A percentile compares a stretch with the other conserved stretches of the same genome.
phyloP scores from a whole-genome alignment of 768 basidiomycete genomes.

The Mycena olivaceomarginata region DNA sequence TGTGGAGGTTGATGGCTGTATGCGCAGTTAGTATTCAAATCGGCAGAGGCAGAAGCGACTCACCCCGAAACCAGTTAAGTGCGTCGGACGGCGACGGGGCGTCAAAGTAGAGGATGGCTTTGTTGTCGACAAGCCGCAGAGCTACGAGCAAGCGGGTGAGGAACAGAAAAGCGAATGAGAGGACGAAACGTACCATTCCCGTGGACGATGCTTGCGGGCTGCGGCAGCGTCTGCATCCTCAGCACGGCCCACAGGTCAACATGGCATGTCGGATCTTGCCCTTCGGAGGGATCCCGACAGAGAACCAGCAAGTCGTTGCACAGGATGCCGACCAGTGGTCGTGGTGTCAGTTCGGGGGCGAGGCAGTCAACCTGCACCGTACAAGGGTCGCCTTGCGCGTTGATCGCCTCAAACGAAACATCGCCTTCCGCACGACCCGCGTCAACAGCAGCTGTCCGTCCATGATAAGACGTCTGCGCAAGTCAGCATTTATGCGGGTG shows the following conservation, averaged over 20 bases:
- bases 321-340: constrained; percentile 86
- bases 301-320: constrained; percentile 97
- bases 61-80: constrained; percentile 94
- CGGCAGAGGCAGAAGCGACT: constrained; percentile 35
- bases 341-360: constrained; percentile 89
- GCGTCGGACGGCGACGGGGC: constrained; percentile 90
- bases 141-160: constrained; percentile 62
- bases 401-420: constrained; percentile 89
- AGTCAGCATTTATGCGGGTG: constrained; percentile 32
- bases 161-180: constrained; percentile 5
- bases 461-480: constrained; percentile 89
- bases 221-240: constrained; percentile 94
- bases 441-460: constrained; percentile 91
- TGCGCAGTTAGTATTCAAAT: background rate
- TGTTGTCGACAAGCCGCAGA: constrained; percentile 93
- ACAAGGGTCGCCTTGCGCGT: constrained; percentile 84
- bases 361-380: constrained; percentile 94
- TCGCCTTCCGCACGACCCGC: constrained; percentile 92
- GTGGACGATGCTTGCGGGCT: constrained; percentile 93
- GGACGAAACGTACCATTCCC: constrained; percentile 77
- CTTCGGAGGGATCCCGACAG: constrained; percentile 90
- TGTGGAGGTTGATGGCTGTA: constrained; percentile 91
- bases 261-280: constrained; percentile 80
- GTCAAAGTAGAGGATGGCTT: constrained; percentile 93
- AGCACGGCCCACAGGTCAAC: constrained; percentile 99